Percentiles rank a stretch among this genome's conserved stretches.
phyloP scores from a whole-genome alignment of 2,329 filamentous ascomycete species.

The Monosporascus cannonballus region DNA sequence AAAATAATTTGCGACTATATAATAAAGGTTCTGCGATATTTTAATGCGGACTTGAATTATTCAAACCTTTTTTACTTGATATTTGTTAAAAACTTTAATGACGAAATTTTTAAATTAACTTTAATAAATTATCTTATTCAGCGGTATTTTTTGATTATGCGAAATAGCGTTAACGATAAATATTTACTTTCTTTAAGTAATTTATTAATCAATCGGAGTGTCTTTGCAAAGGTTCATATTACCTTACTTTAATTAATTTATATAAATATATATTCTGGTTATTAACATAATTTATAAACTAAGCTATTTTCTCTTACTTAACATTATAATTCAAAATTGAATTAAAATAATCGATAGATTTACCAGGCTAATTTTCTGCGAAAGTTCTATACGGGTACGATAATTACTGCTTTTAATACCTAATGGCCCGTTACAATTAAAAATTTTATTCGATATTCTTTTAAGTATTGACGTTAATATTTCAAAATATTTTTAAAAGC shows the following conservation, averaged over 20 bases:
- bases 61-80: neutral
- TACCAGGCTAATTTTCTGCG: neutral
- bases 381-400: neutral
- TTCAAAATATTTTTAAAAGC: neutral
- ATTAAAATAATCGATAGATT: neutral
- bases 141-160: neutral
- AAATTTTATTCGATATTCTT: neutral
- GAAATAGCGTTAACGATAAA: too few relatives aligned
- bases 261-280: neutral
- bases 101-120: neutral
- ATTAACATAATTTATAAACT: neutral
- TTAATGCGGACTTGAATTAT: neutral
- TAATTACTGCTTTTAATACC: neutral
- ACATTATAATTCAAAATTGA: neutral
- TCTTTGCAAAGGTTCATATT: neutral
- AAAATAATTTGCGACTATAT: too few relatives aligned
- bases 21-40: neutral
- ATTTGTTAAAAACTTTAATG: neutral
- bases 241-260: neutral
- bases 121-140: neutral
- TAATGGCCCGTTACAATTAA: neutral
- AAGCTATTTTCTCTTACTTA: neutral
- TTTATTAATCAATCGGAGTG: neutral
- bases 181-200: too few relatives aligned
- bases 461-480: neutral